Evolutionary conservation across 495 filamentous ascomycete genomes (phyloP).

Genomic region (Aspergillus carlsbadensis): DNA sequence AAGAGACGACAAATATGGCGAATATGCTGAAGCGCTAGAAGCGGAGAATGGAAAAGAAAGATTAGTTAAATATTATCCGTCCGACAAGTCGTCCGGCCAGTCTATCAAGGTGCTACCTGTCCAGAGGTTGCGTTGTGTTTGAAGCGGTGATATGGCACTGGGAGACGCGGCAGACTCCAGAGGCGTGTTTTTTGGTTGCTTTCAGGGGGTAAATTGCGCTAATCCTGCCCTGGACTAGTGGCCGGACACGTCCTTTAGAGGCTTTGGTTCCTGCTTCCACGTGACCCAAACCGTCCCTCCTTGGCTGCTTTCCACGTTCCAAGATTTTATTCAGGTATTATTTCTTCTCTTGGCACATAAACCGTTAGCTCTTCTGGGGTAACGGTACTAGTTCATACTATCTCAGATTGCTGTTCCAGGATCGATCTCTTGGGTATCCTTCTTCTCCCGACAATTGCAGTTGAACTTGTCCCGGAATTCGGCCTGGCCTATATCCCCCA

Average conservation of each 20-base stretch:
- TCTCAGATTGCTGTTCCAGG: conserved; percentile 39
- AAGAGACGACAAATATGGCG: neutral
- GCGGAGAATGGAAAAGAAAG: neutral
- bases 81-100: neutral
- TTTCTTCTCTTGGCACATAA: no score
- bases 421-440: conserved; percentile 15
- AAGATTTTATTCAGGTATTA: no score
- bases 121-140: conserved; percentile 7
- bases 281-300: neutral
- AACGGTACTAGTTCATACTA: conserved; percentile 9
- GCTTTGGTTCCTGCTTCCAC: conserved; percentile 4
- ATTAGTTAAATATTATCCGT: conserved; percentile 4
- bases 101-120: conserved; percentile 4
- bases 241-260: conserved; percentile 1
- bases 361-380: no score
- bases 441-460: conserved; percentile 57
- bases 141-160: neutral
- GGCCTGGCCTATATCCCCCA: conserved; percentile 55
- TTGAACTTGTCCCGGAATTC: conserved; percentile 61
- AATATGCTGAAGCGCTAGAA: neutral
- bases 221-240: conserved; percentile 2
- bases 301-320: neutral
- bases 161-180: conserved; percentile 7
- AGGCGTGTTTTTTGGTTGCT: conserved; percentile 16
- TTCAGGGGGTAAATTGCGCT: conserved; percentile 8